phyloP scores from a whole-genome alignment of 2,329 filamentous ascomycete genomes.

The Fusarium beomiforme region DNA sequence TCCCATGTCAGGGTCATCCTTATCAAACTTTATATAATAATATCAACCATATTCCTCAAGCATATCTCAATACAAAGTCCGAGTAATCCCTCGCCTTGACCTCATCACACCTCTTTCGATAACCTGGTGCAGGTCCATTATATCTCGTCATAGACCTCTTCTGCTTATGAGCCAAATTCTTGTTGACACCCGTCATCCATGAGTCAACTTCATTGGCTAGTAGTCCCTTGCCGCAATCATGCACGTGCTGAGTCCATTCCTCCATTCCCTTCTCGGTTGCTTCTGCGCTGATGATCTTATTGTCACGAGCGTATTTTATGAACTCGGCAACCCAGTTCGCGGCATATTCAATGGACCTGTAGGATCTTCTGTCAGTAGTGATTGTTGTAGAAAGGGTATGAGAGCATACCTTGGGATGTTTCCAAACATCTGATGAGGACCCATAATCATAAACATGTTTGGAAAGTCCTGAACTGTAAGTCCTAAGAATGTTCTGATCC shows the following conservation, averaged over 20 bases:
- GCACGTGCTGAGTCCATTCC: constrained; percentile 60
- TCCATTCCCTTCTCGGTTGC: constrained; percentile 52
- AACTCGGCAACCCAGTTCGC: constrained; percentile 51
- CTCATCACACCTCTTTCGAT: constrained; percentile 50
- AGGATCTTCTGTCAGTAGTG: background rate
- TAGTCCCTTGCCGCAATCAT: constrained; percentile 55
- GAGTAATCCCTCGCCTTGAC: constrained; percentile 44
- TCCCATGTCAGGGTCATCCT: no score
- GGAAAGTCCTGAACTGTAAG: constrained; percentile 54
- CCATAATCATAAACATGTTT: constrained; percentile 60
- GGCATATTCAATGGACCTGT: constrained; percentile 51
- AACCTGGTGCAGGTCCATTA: constrained; percentile 56
- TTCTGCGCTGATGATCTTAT: constrained; percentile 50
- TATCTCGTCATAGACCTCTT: constrained; percentile 58
- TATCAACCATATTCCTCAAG: fast-evolving
- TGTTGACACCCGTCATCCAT: constrained; percentile 67
- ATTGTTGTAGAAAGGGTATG: fast-evolving
- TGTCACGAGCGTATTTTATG: constrained; percentile 46
- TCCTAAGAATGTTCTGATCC: constrained; percentile 54
- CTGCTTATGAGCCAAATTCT: constrained; percentile 58
- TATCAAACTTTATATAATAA: background rate
- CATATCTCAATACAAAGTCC: constrained; percentile 17
- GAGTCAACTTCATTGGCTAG: constrained; percentile 53
- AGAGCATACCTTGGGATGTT: constrained; percentile 50
- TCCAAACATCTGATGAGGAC: constrained; percentile 56